Conservation (phyloP, 345 rosid species). For the Mallotus nudiflorus region DNA sequence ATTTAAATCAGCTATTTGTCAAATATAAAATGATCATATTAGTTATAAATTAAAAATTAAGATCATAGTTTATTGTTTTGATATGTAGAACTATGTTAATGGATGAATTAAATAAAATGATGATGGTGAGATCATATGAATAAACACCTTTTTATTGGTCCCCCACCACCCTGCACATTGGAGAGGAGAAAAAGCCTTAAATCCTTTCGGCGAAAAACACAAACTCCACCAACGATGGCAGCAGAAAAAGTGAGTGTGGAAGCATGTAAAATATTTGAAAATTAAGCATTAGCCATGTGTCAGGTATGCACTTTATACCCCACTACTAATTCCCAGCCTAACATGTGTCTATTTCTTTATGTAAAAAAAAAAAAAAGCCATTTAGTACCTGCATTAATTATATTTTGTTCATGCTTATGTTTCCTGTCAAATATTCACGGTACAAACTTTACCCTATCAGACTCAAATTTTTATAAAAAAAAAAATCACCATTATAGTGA, state of each 20-base stretch:
- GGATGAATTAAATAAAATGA: not conserved
- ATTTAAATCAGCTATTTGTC: no score
- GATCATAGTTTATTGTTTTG: not conserved
- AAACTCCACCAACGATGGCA: not conserved
- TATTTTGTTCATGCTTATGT: no score
- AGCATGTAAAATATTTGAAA: not conserved
- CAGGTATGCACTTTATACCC: slow-evolving; percentile 16
- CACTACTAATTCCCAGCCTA: not conserved
- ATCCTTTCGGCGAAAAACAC: slow-evolving; percentile 13
- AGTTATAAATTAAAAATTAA: no score
- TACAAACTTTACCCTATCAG: no score
- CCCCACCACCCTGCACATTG: not conserved
- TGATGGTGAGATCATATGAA: not conserved
- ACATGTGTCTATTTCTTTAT: not conserved
- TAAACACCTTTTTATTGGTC: not conserved
- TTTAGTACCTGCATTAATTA: no score
- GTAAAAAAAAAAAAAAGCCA: no score
- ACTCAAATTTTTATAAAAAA: no score
- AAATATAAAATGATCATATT: no score
- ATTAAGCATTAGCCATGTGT: slow-evolving; percentile 7
- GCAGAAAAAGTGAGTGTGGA: not conserved
- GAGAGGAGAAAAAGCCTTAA: not conserved
- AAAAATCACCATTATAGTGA: no score
- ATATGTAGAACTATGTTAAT: not conserved
- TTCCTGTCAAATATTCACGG: no score